Base-by-base conservation (phyloP, 257 asterid genomes). In the Penstemon newberryi region DNA sequence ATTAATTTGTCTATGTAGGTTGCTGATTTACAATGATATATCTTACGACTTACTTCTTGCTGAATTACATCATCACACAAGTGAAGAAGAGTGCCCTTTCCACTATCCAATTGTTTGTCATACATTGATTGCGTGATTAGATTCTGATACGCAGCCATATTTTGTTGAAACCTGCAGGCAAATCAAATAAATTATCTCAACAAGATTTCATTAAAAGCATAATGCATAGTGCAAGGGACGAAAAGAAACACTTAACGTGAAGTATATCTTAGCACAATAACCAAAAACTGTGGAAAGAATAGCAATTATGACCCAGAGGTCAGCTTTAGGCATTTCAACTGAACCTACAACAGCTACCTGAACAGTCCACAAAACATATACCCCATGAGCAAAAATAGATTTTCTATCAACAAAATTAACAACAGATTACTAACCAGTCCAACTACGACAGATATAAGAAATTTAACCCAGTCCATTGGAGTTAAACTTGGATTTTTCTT, bases 311-410 rank as follows among this genome's bases (percentile, higher is more conserved):
- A 90, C 99, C 96, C 97, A 93, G 52, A 89, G 77, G 77, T 93
- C 99, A 76, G 97, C 97, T 83, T 90, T 83, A 59, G 99, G 97
- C 91, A 89, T 85, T 73, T 93, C 99, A 72, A 93, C 76, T 7
- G 99, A 93, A 83, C 99, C 95, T 65, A 76, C 90, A 63, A 93
- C 99, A 70, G 97, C 99, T 66, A 90, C 96, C 99, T 93, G 90
- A 71, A 80, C 70, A 82, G 63, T 56, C 54, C 75, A 72, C 52
- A 41, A 49, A 61, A 49, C 60, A 58, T 52, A 62, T 63, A 59
- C 33, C 33, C 33, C 54, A 13, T 11, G 71, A 61, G 47, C 45
- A 43, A 64, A 53, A 25, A 25, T 25, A 25, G 33, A 25, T 25
- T 56, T 49, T 33, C 40, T 15, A 60, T 54, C 41, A 58, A 3